A percentile compares a stretch with the other conserved stretches of the same genome.
phyloP scores from a whole-genome alignment of 73 alveolate species.

The Tetrahymena elliotti region DNA sequence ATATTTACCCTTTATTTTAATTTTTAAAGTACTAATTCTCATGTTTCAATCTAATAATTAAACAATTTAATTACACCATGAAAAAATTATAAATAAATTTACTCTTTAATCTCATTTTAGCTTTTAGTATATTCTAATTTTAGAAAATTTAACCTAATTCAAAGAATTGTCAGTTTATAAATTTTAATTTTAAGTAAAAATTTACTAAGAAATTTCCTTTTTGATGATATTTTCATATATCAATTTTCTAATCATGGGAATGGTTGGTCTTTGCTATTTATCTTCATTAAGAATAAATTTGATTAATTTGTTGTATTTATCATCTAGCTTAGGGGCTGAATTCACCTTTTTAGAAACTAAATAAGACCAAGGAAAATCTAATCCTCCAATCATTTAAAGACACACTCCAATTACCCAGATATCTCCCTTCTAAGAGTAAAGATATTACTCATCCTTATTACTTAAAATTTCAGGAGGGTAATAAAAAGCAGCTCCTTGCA shows the following conservation, averaged over 20 bases:
- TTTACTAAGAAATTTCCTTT: background rate
- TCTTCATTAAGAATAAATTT: background rate
- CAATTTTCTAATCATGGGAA: background rate
- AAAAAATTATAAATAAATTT: too few relatives aligned
- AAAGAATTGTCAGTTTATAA: too few relatives aligned
- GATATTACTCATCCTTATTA: background rate
- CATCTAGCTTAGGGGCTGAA: background rate
- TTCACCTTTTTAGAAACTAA: background rate
- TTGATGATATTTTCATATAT: background rate
- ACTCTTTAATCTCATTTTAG: too few relatives aligned
- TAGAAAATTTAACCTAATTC: too few relatives aligned
- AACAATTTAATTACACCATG: too few relatives aligned
- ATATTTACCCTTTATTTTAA: too few relatives aligned
- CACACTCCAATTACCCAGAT: background rate
- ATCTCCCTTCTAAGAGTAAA: background rate
- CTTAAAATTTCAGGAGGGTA: background rate
- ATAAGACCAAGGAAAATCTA: background rate
- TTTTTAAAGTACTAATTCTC: too few relatives aligned
- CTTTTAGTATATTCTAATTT: too few relatives aligned
- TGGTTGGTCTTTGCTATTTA: background rate
- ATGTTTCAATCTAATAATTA: too few relatives aligned
- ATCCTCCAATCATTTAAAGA: background rate
- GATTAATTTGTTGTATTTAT: background rate
- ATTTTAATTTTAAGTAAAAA: too few relatives aligned
- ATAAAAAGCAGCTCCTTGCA: background rate